Conservation (phyloP, 2,329 filamentous ascomycete species). For the Aspergillus hiratsukae region DNA sequence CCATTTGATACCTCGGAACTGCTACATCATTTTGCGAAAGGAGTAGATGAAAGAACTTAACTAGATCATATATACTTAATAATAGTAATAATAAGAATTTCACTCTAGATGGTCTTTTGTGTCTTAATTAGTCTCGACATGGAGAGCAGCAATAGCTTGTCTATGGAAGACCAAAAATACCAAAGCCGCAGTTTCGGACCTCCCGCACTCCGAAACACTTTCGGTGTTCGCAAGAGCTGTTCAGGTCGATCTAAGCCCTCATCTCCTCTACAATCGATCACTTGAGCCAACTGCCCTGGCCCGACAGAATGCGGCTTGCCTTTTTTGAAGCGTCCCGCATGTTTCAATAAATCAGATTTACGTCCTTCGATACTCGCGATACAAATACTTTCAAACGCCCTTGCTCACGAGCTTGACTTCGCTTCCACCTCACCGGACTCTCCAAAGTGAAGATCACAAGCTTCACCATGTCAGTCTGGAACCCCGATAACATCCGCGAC, state of each 20-base stretch:
- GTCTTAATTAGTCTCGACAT: not conserved
- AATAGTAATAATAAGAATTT: not conserved
- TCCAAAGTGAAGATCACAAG: not conserved
- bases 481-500: conserved; percentile 90
- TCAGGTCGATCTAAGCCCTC: not conserved
- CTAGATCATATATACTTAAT: not conserved
- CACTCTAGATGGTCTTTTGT: not conserved
- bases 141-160: not conserved
- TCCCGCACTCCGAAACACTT: not conserved
- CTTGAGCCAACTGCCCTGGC: not conserved
- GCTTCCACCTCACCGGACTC: not conserved
- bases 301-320: not conserved
- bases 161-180: not conserved
- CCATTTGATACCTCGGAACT: conserved; percentile 15
- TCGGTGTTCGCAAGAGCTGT: not conserved
- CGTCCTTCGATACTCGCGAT: not conserved
- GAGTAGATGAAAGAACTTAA: not conserved
- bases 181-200: not conserved
- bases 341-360: not conserved
- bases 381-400: not conserved
- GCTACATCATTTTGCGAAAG: conserved; percentile 3
- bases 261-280: not conserved
- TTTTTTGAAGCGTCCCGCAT: not conserved
- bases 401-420: not conserved
- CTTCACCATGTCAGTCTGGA: conserved; percentile 69